Evolutionary conservation across 192 early-diverging fungal species (phyloP), one percentile per base, ranked within the genome.

Genomic region (Tieghemiomyces parasiticus): DNA sequence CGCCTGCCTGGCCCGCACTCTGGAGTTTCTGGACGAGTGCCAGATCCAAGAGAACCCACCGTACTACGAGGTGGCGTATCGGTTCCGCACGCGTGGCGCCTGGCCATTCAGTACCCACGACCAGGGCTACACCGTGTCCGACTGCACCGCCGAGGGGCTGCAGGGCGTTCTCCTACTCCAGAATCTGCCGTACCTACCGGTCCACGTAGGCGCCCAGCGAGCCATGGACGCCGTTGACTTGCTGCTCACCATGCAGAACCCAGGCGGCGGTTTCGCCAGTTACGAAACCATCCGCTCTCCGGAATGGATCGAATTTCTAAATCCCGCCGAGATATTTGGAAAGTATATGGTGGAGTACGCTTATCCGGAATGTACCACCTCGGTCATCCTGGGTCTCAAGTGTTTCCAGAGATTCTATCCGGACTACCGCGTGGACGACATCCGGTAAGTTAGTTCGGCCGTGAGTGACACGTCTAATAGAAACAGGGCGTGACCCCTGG

Each of bases 321-420:
- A 99, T 67, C 90, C 95, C 16, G 89, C 95, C 24, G 92, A 96
- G 74, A 91, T 99, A 20, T 99, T 99, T 86, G 92, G 90, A 58
- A 88, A 88, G 61, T 92, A 95, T 61, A 97, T 97, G 93, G 81
- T 92, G 47, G 93, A 95, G 72, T 98, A 98, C 78, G 74, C 74
- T 49, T 99, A 99, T 72, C 89, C 91, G 19, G 95, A 99, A 67
- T 99, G 95, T 77, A 93, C 95, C 13, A 95, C 93, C 10, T 86
- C 93, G 29, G 90, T 87, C 9, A 70, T 99, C 10, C 83, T 94
- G 22, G 91, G 88, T 9, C 74, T 99, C 54, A 74, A 79, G 13
- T 75, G 78, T 1, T 99, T 95, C 71, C 58, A 70, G 28, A 78
- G 89, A 58, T 67, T 72, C 31, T 78, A 83, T 66, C 91, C 93